Base-by-base conservation (phyloP, 495 filamentous ascomycete genomes). In the Xylaria flabelliformis region DNA sequence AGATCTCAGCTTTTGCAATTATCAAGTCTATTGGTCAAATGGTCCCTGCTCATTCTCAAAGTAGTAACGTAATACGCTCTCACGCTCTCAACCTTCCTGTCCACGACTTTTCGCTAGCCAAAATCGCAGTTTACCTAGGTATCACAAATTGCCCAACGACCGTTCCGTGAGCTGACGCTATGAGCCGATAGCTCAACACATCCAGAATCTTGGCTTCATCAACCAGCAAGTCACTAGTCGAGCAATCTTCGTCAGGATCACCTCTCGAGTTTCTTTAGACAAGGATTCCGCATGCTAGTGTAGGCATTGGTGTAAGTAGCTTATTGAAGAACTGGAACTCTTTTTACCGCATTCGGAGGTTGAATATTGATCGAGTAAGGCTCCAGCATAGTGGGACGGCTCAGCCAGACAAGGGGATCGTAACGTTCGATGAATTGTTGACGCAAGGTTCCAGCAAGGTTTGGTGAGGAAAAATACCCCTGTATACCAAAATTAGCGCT, bases 341-440 rank as follows among this genome's bases (percentile, higher is more conserved):
- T 42, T 24, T 24, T 51, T 48, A 21, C 42, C 34, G 10, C 42
- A n/a, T 67, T 67, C 32, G 64, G 64, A 29, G 29, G 39, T 53
- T 39, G 44, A 17, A 51, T 53, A 67, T 67, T 44, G 29, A 67
- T 53, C 29, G n/a, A 67, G 29, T 67, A 53, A 67, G 44, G 32
- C 19, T 64, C 39, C 24, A 9, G 32, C n/a, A 13, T 42, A 42
- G 61, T 64, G 61, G 64, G 29, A 67, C 64, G 64, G 9, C 46
- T 51, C 64, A 56, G 65, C 32, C 10, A 29, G 29, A 13, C 65
- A 55, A 24, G 48, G 53, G 50, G 48, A 39, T 55, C 21, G 50
- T 34, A 55, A 44, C 34, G 65, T 67, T 56, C 65, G 50, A 56
- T 56, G 36, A 67, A n/a, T 42, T 55, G 36, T 67, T 44, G 65